Percentiles rank a stretch among this genome's conserved stretches.
Evolutionary conservation across 2,329 filamentous ascomycete species (phyloP).

Genomic region (Helminthosporium solani): DNA sequence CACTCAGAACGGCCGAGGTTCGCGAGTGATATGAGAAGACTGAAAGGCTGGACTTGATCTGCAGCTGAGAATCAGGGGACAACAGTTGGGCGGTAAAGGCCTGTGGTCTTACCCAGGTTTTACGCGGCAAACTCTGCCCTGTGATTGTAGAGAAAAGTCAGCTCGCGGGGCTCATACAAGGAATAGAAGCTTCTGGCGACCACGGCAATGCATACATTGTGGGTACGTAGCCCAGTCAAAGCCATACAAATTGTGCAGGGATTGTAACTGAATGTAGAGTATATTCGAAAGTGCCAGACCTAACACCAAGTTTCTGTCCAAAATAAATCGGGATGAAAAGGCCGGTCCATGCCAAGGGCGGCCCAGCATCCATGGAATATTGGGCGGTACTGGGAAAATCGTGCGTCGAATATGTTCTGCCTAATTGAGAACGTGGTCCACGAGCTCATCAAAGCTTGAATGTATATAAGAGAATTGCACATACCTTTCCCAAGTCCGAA

Average conservation of each 20-base stretch:
- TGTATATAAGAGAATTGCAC: constrained; percentile 39
- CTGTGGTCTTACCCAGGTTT: constrained; percentile 12
- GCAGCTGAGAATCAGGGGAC: constrained; percentile 5
- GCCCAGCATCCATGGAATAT: constrained; percentile 37
- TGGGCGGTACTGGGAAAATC: constrained; percentile 34
- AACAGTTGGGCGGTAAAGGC: constrained; percentile 19
- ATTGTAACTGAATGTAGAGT: constrained; percentile 34
- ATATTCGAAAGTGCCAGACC: constrained; percentile 39
- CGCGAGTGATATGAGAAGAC: constrained; percentile 6
- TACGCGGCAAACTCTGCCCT: constrained; percentile 14
- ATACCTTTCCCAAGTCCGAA: constrained; percentile 21
- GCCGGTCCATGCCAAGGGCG: constrained; percentile 36
- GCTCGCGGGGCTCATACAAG: constrained; percentile 22
- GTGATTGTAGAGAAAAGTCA: constrained; percentile 16
- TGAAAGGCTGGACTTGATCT: constrained; percentile 5
- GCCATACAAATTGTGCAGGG: constrained; percentile 38
- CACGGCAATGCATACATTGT: constrained; percentile 27
- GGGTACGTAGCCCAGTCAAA: constrained; percentile 27
- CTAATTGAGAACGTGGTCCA: constrained; percentile 30
- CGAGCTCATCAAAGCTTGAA: constrained; percentile 19
- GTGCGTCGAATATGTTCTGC: constrained; percentile 35
- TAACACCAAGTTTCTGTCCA: constrained; percentile 28
- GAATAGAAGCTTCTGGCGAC: constrained; percentile 18
- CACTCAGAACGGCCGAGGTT: constrained; percentile 1
- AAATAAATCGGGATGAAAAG: constrained; percentile 36